phyloP scores from a whole-genome alignment of 2,329 filamentous ascomycete species.

The Fusarium fracticaudum region DNA sequence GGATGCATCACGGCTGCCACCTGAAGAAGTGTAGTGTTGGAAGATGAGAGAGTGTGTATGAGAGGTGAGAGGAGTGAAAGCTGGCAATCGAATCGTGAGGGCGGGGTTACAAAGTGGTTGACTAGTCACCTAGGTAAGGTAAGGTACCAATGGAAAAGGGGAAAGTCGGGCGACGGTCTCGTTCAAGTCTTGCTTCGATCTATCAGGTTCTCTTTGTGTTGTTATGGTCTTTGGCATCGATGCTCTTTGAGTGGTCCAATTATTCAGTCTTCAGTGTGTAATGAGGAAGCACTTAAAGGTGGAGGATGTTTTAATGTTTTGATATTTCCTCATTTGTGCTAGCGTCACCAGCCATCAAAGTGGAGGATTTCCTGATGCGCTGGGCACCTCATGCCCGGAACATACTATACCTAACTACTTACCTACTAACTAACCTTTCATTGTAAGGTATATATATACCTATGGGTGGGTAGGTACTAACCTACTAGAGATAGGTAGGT shows the following conservation, averaged over 20 bases:
- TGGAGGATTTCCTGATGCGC: background rate
- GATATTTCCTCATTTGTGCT: conserved; percentile 13
- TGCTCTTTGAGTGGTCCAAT: background rate
- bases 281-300: background rate
- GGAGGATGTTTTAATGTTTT: conserved; percentile 11
- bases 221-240: background rate
- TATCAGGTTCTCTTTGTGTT: background rate
- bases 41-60: background rate
- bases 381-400: background rate
- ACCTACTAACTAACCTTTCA: background rate
- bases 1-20: conserved; percentile 33
- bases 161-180: background rate
- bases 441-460: background rate
- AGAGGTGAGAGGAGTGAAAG: background rate
- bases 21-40: background rate
- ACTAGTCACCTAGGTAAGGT: background rate
- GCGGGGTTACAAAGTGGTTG: background rate
- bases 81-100: conserved; percentile 10
- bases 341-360: background rate
- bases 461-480: background rate
- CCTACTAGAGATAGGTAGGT: too few species aligned
- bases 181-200: background rate
- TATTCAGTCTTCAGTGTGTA: background rate
- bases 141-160: background rate
- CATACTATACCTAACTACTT: background rate